Evolutionary conservation across 768 basidiomycete genomes (phyloP), one percentile per base, ranked within the genome.

Genomic region (Galerina sulciceps): DNA sequence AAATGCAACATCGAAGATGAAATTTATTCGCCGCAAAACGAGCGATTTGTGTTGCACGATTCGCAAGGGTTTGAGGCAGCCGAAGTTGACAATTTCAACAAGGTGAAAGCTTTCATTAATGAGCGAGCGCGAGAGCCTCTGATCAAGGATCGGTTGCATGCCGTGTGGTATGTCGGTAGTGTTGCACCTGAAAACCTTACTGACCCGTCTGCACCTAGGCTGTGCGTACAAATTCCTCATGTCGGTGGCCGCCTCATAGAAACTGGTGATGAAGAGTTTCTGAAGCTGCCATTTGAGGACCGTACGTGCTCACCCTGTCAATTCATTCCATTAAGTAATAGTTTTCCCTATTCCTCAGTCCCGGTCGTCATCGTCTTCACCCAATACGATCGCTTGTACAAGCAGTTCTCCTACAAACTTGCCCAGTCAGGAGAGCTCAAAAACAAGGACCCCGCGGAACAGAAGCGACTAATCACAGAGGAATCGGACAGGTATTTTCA

Each of bases 31-130:
- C n/a, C 46, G 22, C 46, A 18, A 26, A 47, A 47, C 46, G 22
- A 26, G 5, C n/a, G 18, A 9, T 47, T 47, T 26, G 46, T 18
- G 26, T 22, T 47, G 46, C 46, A 18, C 15, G 46, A 47, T 26
- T 47, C 46, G 8, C 46, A 47, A 31, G n/a, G 46, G 26, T 47
- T 47, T 22, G 46, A 47, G 26, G 46, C 46, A 9, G 22, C 17
- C n/a, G 46, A 47, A 47, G 46, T 47, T 10, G 46, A 47, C n/a
- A 47, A 47, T 47, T 47, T 47, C 22, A 47, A 47, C 46, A 47
- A 22, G 46, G n/a, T 47, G 46, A 47, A 47, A 31, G 15, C 46
- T 6, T 47, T 47, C n/a, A n/a, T n/a, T n/a, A n/a, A n/a, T n/a
- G n/a, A n/a, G n/a, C n/a, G n/a, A n/a, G n/a, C n/a, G n/a, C n/a